Base-by-base conservation (phyloP, 352 stramenopile genomes). In the Bremia lactucae region DNA sequence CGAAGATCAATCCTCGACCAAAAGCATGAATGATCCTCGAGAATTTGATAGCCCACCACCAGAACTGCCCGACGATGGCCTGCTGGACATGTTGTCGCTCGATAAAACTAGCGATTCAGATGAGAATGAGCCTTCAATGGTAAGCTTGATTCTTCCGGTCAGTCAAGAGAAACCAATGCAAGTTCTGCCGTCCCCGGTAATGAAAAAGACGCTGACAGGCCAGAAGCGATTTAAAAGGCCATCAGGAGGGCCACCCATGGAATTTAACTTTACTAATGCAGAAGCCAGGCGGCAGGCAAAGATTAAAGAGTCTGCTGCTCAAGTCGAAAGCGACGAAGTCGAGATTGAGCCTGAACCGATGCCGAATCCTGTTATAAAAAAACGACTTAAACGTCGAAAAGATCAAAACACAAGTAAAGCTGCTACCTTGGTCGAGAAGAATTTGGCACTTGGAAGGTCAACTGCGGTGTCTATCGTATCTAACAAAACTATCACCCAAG, bases 81-180 rank as follows among this genome's bases (percentile, higher is more conserved):
- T 87, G 23, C 45, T 82, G 20, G 49, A 69, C 10, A 66, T 87
- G 48, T 55, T 86, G 23, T 68, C 68, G 15, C 50, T 73, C 33
- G 60, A 81, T 22, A 71, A 68, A 24, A 54, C 46, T 11, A 87
- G 74, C 37, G 73, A 87, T 29, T 72, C 68, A 11, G 73, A 86
- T 40, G 42, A 59, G 20, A 31, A 15, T 38, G 62, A 65, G 23
- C 52, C 61, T 18, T 67, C 71, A 15, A 57, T 68, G 42, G 35
- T 62, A 39, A 79, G 61, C 53, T 61, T 87, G 24, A 75, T 86
- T 46, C 45, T 80, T 6, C 57, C 73, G 0, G 49, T 69, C 8
- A 19, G 42, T 26, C 56, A 52, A 6, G 66, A 64, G 19, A 43
- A 51, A 13, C 36, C 59, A 14, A 58, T 61, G 35, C 53, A 28